Conservation (phyloP, 1,139 yeast species). For the Tardiomyces depauwii region DNA sequence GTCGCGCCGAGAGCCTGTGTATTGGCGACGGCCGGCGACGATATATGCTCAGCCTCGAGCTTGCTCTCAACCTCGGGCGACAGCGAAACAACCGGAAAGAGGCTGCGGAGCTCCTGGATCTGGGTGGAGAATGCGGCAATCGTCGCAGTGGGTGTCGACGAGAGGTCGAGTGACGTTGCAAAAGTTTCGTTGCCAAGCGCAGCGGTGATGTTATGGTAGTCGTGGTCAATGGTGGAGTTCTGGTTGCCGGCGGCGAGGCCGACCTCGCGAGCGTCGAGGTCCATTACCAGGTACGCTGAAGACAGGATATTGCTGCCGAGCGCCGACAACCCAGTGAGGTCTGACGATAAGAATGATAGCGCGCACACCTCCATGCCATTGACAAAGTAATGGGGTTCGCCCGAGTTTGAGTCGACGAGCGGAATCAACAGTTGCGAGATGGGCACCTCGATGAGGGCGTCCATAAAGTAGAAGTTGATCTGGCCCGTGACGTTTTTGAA, state of each 20-base stretch:
- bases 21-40: not conserved
- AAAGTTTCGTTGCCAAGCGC: not conserved
- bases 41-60: not conserved
- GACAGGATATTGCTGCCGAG: slow-evolving; percentile 55
- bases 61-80: not conserved
- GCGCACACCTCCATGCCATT: slow-evolving; percentile 47
- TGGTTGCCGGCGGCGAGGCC: slow-evolving; percentile 43
- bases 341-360: slow-evolving; percentile 43
- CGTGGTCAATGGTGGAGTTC: not conserved
- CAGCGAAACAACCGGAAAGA: not conserved
- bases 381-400: slow-evolving; percentile 34
- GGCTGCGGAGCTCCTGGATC: not conserved
- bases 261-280: slow-evolving; percentile 44
- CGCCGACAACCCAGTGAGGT: slow-evolving; percentile 39
- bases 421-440: slow-evolving; percentile 38
- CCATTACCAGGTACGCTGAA: slow-evolving; percentile 53
- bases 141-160: slow-evolving; percentile 1
- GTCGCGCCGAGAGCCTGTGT: not conserved
- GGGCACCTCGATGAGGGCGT: slow-evolving; percentile 42
- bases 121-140: not conserved
- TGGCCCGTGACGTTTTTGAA: slow-evolving; percentile 41
- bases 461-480: slow-evolving; percentile 44
- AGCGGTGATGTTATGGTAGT: not conserved
- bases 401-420: slow-evolving; percentile 23
- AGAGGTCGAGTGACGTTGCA: slow-evolving; percentile 2